Evolutionary conservation across 108 stramenopile genomes (phyloP).

Genomic region (Cylindrotheca closterium): DNA sequence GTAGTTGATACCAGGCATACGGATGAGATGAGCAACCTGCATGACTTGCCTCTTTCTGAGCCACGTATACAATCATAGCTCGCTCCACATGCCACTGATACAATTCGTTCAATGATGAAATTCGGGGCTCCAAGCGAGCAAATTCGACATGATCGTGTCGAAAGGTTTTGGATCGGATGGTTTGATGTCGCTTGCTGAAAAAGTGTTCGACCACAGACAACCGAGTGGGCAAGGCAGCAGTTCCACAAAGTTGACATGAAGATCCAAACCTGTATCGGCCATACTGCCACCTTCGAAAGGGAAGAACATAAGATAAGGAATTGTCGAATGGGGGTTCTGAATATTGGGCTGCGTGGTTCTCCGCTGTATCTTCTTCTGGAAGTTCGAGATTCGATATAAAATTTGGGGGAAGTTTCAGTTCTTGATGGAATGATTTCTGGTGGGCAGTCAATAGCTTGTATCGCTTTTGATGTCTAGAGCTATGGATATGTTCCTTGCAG

Average conservation of each 20-base stretch:
- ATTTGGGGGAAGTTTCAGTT: neutral
- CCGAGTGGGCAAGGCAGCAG: constrained; percentile 10
- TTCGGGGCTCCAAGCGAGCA: neutral
- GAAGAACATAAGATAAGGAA: constrained; percentile 4
- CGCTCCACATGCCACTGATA: constrained; percentile 9
- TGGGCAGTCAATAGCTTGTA: neutral
- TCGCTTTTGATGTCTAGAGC: constrained; percentile 1
- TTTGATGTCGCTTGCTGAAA: constrained; percentile 2
- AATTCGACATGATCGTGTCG: neutral
- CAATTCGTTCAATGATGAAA: neutral
- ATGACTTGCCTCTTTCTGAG: constrained; percentile 2
- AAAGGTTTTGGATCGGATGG: constrained; percentile 4
- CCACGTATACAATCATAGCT: neutral
- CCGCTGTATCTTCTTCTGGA: neutral
- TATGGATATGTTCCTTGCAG: constrained; percentile 4
- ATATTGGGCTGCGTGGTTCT: neutral
- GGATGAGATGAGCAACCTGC: neutral
- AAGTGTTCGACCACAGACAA: constrained; percentile 3
- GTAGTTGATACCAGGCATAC: constrained; percentile 9
- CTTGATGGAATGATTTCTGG: neutral
- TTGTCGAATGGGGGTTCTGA: constrained; percentile 5
- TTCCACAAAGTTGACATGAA: constrained; percentile 13
- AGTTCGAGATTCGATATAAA: neutral
- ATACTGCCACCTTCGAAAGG: constrained; percentile 17
- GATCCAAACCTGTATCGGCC: constrained; percentile 2